A percentile compares a stretch with the other conserved stretches of the same genome.
Conservation (phyloP, 2,329 filamentous ascomycete genomes). For the Pyrenochaeta sp. region DNA sequence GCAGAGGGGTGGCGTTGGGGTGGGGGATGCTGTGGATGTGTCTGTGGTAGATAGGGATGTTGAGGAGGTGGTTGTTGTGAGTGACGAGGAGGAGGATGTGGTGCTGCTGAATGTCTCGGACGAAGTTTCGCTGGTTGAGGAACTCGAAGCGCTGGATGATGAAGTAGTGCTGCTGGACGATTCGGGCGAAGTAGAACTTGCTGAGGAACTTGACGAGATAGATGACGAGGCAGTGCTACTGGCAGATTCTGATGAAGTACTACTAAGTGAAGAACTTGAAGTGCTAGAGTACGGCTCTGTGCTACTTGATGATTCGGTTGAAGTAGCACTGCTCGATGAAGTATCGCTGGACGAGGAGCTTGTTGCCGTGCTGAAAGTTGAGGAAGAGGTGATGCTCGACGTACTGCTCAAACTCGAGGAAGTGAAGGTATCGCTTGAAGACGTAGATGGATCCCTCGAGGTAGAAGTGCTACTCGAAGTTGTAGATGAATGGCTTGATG, state of each 20-base stretch:
- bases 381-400: not conserved
- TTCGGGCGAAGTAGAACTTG: constrained; percentile 3
- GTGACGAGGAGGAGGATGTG: not conserved
- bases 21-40: constrained; percentile 11
- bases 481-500: not conserved
- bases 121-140: not conserved
- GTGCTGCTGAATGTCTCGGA: constrained; percentile 3
- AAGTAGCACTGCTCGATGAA: constrained; percentile 4
- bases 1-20: constrained; percentile 19
- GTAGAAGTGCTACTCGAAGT: not conserved
- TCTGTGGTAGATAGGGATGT: not conserved
- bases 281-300: constrained; percentile 1
- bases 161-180: constrained; percentile 2
- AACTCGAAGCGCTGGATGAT: not conserved
- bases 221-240: constrained; percentile 3
- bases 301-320: constrained; percentile 1
- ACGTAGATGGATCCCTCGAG: not conserved
- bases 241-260: not conserved
- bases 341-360: not conserved
- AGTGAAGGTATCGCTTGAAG: not conserved
- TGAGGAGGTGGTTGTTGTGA: constrained; percentile 3
- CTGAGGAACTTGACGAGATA: constrained; percentile 1
- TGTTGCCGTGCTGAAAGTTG: not conserved
- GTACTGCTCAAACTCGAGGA: not conserved
- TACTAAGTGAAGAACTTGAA: constrained; percentile 4